Percentiles rank a stretch among this genome's conserved stretches.
Evolutionary conservation across 2,329 filamentous ascomycete species (phyloP).

Genomic region (Xylaria sp.): DNA sequence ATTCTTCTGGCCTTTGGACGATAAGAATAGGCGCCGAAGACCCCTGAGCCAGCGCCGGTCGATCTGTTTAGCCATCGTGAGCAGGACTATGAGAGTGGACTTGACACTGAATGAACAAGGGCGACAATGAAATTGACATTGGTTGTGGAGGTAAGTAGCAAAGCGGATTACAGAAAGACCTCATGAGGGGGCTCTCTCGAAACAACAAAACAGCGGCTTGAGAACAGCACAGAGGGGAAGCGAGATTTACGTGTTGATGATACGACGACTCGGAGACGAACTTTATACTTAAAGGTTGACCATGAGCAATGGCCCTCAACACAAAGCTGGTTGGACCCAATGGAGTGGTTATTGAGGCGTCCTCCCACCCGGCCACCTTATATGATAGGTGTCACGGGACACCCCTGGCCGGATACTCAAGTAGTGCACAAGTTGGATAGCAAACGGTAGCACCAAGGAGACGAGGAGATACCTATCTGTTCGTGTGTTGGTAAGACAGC

Average conservation of each 20-base stretch:
- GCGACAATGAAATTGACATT: not conserved
- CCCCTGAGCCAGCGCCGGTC: constrained; percentile 16
- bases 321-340: constrained; percentile 14
- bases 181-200: not conserved
- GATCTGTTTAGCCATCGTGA: constrained; percentile 42
- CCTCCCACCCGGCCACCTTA: not conserved
- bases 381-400: constrained; percentile 5
- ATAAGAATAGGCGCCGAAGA: constrained; percentile 39
- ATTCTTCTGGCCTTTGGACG: constrained; percentile 25
- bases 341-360: not conserved
- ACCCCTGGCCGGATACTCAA: not conserved
- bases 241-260: not conserved
- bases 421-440: not conserved
- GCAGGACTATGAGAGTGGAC: constrained; percentile 12
- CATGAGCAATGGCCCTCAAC: not conserved
- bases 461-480: constrained; percentile 15
- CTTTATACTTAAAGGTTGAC: constrained; percentile 4
- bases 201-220: not conserved
- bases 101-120: not conserved
- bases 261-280: not conserved
- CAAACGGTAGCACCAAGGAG: not conserved
- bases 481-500: constrained; percentile 4
- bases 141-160: not conserved
- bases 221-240: not conserved
- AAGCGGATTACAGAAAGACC: not conserved